Evolutionary conservation across 228 moss, liverwort and hornwort genomes (phyloP).

Genomic region (Sphagnum magellanicum): DNA sequence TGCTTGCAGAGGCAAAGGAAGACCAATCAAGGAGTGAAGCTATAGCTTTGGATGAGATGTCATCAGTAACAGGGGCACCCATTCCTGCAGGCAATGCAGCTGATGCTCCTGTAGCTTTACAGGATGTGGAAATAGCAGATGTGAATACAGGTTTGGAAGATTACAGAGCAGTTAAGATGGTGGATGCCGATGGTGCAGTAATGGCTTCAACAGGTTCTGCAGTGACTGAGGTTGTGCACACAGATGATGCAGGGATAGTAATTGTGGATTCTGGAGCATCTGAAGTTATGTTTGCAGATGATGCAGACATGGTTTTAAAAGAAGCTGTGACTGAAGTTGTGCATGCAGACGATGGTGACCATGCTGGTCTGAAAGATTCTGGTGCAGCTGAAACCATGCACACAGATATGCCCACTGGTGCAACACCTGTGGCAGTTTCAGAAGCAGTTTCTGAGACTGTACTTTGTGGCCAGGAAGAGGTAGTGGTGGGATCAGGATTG

Average conservation of each 20-base stretch:
- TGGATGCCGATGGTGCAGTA: not conserved
- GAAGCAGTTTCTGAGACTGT: no score
- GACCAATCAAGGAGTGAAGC: conserved; percentile 3
- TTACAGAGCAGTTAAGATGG: conserved; percentile 16
- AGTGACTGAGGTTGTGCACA: not conserved
- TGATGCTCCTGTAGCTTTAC: conserved; percentile 6
- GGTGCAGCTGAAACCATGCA: not conserved
- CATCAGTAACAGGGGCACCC: conserved; percentile 2
- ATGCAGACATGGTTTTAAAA: not conserved
- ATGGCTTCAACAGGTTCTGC: not conserved
- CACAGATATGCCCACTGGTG: not conserved
- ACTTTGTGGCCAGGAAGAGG: no score
- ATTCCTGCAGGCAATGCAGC: conserved; percentile 1
- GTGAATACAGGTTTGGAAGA: conserved; percentile 16
- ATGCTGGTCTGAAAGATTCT: not conserved
- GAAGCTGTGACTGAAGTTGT: not conserved
- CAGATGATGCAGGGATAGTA: not conserved
- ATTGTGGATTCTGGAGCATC: no score
- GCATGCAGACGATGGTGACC: not conserved
- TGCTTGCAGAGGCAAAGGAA: conserved; percentile 21
- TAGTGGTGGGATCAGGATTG: no score
- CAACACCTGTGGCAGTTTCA: not conserved
- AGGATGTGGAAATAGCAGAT: conserved; percentile 38
- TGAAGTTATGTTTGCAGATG: not conserved
- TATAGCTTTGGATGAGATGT: not conserved